A percentile compares a stretch with the other conserved stretches of the same genome.
Evolutionary conservation across 2,329 filamentous ascomycete species (phyloP).

Genomic region (Intubia oerlemansii): DNA sequence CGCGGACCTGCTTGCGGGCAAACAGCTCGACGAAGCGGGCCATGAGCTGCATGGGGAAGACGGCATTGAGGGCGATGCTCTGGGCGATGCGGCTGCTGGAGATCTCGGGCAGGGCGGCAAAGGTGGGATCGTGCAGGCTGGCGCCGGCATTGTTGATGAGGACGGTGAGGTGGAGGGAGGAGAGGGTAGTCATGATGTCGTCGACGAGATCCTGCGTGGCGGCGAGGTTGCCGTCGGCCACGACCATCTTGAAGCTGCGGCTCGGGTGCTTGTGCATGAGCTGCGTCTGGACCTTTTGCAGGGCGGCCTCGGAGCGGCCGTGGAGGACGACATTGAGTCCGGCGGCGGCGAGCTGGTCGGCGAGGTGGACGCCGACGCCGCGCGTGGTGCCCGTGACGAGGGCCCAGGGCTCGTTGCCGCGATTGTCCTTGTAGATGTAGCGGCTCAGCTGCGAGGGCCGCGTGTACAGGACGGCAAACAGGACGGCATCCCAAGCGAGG

Average conservation of each 20-base stretch:
- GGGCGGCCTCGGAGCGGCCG: slow-evolving; percentile 28
- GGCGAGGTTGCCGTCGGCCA: slow-evolving; percentile 20
- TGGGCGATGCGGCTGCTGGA: slow-evolving; percentile 16
- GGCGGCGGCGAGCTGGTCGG: no score
- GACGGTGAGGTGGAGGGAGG: slow-evolving; percentile 23
- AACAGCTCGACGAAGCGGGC: slow-evolving; percentile 22
- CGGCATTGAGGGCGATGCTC: slow-evolving; percentile 24
- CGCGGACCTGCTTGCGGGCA: slow-evolving; percentile 11
- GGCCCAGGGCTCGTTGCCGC: no score
- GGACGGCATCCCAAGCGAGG: no score
- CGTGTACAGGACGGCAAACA: no score
- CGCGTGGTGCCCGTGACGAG: no score
- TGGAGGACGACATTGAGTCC: slow-evolving; percentile 38
- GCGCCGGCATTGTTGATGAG: slow-evolving; percentile 37
- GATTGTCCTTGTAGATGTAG: no score
- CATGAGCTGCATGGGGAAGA: slow-evolving; percentile 28
- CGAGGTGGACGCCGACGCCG: no score
- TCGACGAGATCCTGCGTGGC: slow-evolving; percentile 1
- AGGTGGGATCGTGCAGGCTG: slow-evolving; percentile 11
- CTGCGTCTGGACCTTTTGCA: slow-evolving; percentile 18
- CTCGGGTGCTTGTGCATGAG: slow-evolving; percentile 19
- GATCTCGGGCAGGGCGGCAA: slow-evolving; percentile 15
- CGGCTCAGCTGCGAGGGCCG: no score
- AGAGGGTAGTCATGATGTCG: slow-evolving; percentile 9
- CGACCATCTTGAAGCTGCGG: slow-evolving; percentile 16